Conservation (phyloP, 768 basidiomycete genomes). For the Lactifluus echinatus region DNA sequence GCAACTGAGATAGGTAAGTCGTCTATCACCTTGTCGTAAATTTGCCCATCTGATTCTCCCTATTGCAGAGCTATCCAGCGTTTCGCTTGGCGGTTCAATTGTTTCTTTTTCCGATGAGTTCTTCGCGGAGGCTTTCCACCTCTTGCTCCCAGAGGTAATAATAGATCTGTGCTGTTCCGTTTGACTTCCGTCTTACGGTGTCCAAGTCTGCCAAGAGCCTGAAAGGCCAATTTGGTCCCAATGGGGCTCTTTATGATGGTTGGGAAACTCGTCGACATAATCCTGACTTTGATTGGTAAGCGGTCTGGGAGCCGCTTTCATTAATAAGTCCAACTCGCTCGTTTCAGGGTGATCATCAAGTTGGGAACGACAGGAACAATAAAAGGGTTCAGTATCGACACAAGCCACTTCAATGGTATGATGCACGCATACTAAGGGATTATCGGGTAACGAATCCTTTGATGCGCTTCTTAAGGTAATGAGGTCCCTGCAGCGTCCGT, state of each 20-base stretch:
- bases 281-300: conserved; percentile 77
- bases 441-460: not conserved
- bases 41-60: not conserved
- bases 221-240: conserved; percentile 96
- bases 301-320: not conserved
- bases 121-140: conserved; percentile 79
- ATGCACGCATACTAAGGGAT: too few species aligned
- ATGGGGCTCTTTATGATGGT: conserved; percentile 88
- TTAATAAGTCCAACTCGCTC: not conserved
- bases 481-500: conserved; percentile 81
- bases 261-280: conserved; percentile 95
- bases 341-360: conserved; percentile 75
- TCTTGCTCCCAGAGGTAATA: conserved; percentile 71
- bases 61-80: conserved; percentile 78
- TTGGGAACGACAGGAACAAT: conserved; percentile 71
- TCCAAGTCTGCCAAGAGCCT: conserved; percentile 72
- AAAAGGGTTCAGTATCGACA: conserved; percentile 87
- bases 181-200: not conserved
- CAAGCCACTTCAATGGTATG: conserved; percentile 84
- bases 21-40: not conserved
- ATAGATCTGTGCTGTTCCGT: not conserved
- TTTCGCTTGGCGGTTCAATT: conserved; percentile 69
- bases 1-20: conserved; percentile 42
- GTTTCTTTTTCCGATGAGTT: conserved; percentile 87
- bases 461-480: conserved; percentile 45